Evolutionary conservation across 306 rosid genomes (phyloP).

Genomic region (Benincasa hispida): DNA sequence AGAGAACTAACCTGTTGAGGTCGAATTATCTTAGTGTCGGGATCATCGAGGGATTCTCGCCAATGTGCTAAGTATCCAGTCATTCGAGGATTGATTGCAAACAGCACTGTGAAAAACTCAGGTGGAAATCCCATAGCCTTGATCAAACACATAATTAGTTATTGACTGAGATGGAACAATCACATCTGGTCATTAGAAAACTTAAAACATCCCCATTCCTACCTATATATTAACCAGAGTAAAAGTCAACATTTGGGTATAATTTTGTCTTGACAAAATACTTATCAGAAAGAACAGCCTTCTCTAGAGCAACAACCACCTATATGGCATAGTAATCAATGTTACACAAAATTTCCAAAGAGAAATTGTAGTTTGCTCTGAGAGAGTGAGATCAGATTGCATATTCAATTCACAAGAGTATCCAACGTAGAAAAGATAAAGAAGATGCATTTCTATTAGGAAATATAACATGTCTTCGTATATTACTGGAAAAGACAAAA

Average conservation of each 20-base stretch:
- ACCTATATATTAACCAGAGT: conserved; percentile 82
- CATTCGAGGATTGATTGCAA: conserved; percentile 92
- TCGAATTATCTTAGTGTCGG: conserved; percentile 87
- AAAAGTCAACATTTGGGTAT: conserved; percentile 90
- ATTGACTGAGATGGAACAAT: too few relatives aligned
- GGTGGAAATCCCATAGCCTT: conserved; percentile 95
- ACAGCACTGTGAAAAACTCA: conserved; percentile 69
- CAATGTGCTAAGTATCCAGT: conserved; percentile 93
- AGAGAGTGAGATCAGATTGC: background rate
- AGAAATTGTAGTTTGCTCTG: background rate
- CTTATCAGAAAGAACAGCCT: conserved; percentile 72
- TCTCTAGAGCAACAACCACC: conserved; percentile 87
- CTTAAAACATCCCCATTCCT: background rate
- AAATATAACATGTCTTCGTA: background rate
- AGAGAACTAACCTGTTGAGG: conserved; percentile 63
- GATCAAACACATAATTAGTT: conserved; percentile 4
- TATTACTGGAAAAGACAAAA: background rate
- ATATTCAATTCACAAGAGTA: background rate
- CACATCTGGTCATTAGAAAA: background rate
- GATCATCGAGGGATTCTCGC: conserved; percentile 90
- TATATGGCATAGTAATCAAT: conserved; percentile 12
- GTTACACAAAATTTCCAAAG: background rate
- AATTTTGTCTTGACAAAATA: conserved; percentile 77
- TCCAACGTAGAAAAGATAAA: background rate
- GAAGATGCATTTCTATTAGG: background rate